A percentile compares a stretch with the other conserved stretches of the same genome.
Conservation (phyloP, 805 yeast genomes). For the Candida sakaeoensis region DNA sequence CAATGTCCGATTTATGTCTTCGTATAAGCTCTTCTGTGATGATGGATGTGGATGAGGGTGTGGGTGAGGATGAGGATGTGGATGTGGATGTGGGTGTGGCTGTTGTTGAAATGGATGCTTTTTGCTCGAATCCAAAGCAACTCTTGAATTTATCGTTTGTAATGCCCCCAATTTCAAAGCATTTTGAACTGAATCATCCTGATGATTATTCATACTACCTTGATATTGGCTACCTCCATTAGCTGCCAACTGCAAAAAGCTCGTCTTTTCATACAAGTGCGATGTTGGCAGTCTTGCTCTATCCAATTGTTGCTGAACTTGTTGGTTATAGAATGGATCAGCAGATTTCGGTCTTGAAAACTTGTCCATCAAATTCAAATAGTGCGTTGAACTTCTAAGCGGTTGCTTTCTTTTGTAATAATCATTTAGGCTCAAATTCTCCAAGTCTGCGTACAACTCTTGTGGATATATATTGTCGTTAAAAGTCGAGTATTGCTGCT, state of each 20-base stretch:
- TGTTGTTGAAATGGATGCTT: constrained; percentile 5
- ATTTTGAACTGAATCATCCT: constrained; percentile 30
- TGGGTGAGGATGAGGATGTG: constrained; percentile 3
- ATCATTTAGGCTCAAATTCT: constrained; percentile 10
- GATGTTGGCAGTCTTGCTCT: constrained; percentile 38
- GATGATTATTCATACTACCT: constrained; percentile 8
- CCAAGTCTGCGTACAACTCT: constrained; percentile 17
- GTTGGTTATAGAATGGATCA: constrained; percentile 34
- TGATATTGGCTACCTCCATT: constrained; percentile 6
- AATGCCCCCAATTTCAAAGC: constrained; percentile 65
- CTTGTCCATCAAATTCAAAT: constrained; percentile 12
- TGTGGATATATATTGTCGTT: constrained; percentile 6
- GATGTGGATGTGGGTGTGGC: constrained; percentile 4
- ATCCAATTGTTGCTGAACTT: constrained; percentile 21
- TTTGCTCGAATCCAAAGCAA: constrained; percentile 39
- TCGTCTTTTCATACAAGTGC: constrained; percentile 42
- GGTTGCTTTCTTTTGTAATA: constrained; percentile 3
- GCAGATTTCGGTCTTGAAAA: constrained; percentile 43
- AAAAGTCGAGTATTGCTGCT: neutral
- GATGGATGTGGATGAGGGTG: too few species aligned
- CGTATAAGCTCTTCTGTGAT: constrained; percentile 13
- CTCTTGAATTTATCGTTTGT: constrained; percentile 59
- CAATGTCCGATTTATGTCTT: constrained; percentile 32
- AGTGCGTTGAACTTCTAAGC: constrained; percentile 5
- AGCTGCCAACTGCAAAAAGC: constrained; percentile 36